These are phyloP conservation scores for Hypoxylon rickii DNA, from an alignment of 495 filamentous ascomycete genomes.

Conservation along the genomic window DNA sequence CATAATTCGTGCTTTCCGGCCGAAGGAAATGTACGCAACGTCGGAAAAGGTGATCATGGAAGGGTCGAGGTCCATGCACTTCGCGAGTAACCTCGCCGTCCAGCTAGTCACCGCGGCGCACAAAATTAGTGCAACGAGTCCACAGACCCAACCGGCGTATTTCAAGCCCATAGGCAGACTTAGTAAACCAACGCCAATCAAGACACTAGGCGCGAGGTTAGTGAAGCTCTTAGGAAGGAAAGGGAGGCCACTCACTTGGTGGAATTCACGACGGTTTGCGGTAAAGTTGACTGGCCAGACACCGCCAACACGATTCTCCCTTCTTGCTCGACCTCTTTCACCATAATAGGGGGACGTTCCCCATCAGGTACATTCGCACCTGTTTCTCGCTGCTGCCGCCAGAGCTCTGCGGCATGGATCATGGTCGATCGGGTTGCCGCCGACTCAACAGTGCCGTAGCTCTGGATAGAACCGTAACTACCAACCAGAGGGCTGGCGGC, in stretches of 20 bases:
- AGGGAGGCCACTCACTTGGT: slow-evolving; percentile 62
- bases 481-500: slow-evolving; percentile 65
- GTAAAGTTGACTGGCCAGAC: slow-evolving; percentile 88
- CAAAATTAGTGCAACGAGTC: slow-evolving; percentile 73
- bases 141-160: slow-evolving; percentile 89
- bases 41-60: slow-evolving; percentile 86
- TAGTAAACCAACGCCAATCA: slow-evolving; percentile 89
- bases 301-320: slow-evolving; percentile 81
- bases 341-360: slow-evolving; percentile 76
- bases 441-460: slow-evolving; percentile 74
- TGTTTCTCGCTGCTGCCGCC: slow-evolving; percentile 68
- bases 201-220: slow-evolving; percentile 53
- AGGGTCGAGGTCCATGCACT: slow-evolving; percentile 83
- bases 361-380: slow-evolving; percentile 55
- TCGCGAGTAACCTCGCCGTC: slow-evolving; percentile 83
- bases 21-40: slow-evolving; percentile 89
- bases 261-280: slow-evolving; percentile 96
- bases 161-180: slow-evolving; percentile 88
- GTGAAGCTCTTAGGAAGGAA: background rate
- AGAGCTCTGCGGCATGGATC: slow-evolving; percentile 70
- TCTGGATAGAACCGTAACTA: slow-evolving; percentile 65
- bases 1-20: slow-evolving; percentile 75
- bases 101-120: slow-evolving; percentile 79
- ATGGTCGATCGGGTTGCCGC: slow-evolving; percentile 70
- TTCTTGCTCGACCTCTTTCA: slow-evolving; percentile 88